Percentiles rank a stretch among this genome's conserved stretches.
Evolutionary conservation across 345 rosid species (phyloP).

Genomic region (Psidium friedrichsthalianum): DNA sequence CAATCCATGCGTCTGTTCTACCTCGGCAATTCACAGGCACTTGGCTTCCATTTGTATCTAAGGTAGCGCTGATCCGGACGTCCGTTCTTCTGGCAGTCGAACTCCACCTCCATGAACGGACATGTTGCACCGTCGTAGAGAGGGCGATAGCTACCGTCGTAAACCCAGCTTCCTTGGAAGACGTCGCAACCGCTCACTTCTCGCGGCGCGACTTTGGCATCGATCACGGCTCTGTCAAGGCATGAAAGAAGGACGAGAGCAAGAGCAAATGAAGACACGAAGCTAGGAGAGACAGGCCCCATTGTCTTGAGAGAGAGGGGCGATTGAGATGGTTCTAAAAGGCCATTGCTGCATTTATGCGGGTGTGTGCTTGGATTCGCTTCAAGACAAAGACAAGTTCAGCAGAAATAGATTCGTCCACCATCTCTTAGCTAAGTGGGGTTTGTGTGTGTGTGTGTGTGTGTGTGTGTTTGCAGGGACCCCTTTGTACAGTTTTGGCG

Average conservation of each 20-base stretch:
- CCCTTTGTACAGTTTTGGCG: background rate
- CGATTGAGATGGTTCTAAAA: background rate
- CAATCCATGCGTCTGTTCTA: background rate
- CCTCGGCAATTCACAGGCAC: conserved; percentile 33
- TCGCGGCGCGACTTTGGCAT: background rate
- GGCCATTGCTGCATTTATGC: background rate
- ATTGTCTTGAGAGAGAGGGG: conserved; percentile 1
- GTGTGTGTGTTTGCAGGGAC: background rate
- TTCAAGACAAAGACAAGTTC: background rate
- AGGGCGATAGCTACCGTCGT: conserved; percentile 13
- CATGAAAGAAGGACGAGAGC: background rate
- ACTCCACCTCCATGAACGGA: conserved; percentile 38
- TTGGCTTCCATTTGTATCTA: conserved; percentile 46
- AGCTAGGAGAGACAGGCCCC: background rate
- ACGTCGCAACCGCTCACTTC: conserved; percentile 8
- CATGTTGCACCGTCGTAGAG: conserved; percentile 26
- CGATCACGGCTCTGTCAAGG: background rate
- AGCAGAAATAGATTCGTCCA: background rate
- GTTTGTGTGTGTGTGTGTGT: background rate
- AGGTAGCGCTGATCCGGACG: conserved; percentile 38
- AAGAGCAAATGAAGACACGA: background rate
- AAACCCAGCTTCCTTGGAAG: conserved; percentile 43
- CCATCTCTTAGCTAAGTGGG: background rate
- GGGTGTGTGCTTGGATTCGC: background rate
- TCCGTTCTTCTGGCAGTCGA: conserved; percentile 43